phyloP scores from a whole-genome alignment of 129 eudicot species.

The Sambucus nigra region DNA sequence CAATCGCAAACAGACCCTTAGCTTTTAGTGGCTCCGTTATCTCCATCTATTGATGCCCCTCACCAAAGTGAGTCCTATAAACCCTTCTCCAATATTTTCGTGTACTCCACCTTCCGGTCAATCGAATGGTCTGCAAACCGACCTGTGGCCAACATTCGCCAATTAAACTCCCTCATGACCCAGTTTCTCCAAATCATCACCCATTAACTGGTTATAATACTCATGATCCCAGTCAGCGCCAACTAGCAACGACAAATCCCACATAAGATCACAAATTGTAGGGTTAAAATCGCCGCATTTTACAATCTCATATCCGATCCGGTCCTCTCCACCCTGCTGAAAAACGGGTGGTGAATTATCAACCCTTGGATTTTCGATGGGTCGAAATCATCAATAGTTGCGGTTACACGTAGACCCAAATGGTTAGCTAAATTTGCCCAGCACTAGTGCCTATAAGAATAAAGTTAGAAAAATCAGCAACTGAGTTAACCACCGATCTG shows the following conservation, averaged over 20 bases:
- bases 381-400: slow-evolving; percentile 12
- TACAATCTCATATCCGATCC: slow-evolving; percentile 22
- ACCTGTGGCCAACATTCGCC: not conserved
- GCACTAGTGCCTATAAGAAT: slow-evolving; percentile 38
- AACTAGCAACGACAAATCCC: slow-evolving; percentile 25
- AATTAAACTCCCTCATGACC: slow-evolving; percentile 22
- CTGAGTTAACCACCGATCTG: slow-evolving; percentile 29
- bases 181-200: slow-evolving; percentile 13
- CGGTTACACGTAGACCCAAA: slow-evolving; percentile 33
- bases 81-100: too few relatives aligned
- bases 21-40: too few relatives aligned
- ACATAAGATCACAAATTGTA: slow-evolving; percentile 22
- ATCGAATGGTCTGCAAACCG: too few relatives aligned
- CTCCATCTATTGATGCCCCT: too few relatives aligned
- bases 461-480: slow-evolving; percentile 32
- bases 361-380: slow-evolving; percentile 32
- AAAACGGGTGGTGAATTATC: slow-evolving; percentile 31
- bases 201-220: slow-evolving; percentile 23
- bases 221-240: slow-evolving; percentile 32
- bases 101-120: too few relatives aligned
- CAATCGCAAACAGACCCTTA: too few relatives aligned
- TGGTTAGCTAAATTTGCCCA: slow-evolving; percentile 52
- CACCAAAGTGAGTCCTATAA: too few relatives aligned
- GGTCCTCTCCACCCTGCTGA: slow-evolving; percentile 27
- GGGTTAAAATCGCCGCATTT: slow-evolving; percentile 21